Base-by-base conservation (phyloP, 768 basidiomycete genomes). In the Tulasnella sp. region DNA sequence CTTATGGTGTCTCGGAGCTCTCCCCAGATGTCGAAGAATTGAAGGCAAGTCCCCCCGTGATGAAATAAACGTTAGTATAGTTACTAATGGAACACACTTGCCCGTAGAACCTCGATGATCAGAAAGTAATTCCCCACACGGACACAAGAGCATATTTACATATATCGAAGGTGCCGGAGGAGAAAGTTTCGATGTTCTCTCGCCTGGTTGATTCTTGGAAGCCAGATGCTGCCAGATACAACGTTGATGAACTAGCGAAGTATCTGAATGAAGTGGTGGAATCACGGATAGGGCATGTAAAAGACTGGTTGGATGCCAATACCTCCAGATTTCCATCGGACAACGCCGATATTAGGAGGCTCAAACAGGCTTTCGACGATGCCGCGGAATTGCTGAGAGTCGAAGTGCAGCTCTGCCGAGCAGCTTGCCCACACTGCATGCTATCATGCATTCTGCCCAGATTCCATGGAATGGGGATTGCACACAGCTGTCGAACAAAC, bases 31-130 rank as follows among this genome's bases (percentile, higher is more conserved):
- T 9, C 9, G 40, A 20, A 20, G n/a, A 9, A 9, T 22, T 42
- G n/a, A 10, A 20, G 40, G 40, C 24, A 10, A 10, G 40, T 9
- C 24, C n/a, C n/a, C n/a, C n/a, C n/a, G n/a, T n/a, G n/a, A n/a
- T n/a, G n/a, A n/a, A n/a, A n/a, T n/a, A n/a, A n/a, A n/a, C n/a
- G n/a, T n/a, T n/a, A n/a, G n/a, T n/a, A n/a, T n/a, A n/a, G n/a
- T n/a, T n/a, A n/a, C n/a, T n/a, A n/a, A n/a, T n/a, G n/a, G n/a
- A n/a, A n/a, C n/a, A n/a, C n/a, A 6, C 45, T n/a, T 10, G 45
- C 10, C 45, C 27, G 9, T 28, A 50, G 48, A 50, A 50, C 25
- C 6, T 50, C 15, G 48, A 50, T 16, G 19, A 50, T 20, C 48
- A 50, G 16, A 27, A 22, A 3, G 3, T 29, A 13, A 48, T 53